Evolutionary conservation across 2,329 filamentous ascomycete species (phyloP), one percentile per base, ranked within the genome.

Genomic region (Aureobasidium melanogenum): DNA sequence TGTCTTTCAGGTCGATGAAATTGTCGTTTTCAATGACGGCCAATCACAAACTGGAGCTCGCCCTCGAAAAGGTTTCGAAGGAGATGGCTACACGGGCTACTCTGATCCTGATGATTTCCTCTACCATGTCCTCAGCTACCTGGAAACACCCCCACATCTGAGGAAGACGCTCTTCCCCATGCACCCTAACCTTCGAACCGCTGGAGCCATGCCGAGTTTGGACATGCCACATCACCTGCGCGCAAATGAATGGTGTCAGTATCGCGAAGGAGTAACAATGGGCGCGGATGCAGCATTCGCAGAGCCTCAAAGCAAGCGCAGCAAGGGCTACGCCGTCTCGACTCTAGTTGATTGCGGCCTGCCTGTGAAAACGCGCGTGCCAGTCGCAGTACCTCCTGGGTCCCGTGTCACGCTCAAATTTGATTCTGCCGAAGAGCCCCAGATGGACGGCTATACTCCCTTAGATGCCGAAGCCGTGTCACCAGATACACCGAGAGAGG

Each of bases 181-280:
- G 64, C 90, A 95, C 69, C 85, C 88, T 10, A 92, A 95, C 70
- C 79, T 95, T 44, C 80, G 84, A 41, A 84, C 84, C 14, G 89
- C 88, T 41, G 89, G 89, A 8, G 80, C 86, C 41, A 76, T 95
- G 30, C 88, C 88, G 0, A 89, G 84, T 68, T 77, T 95, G 61
- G 91, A 95, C 71, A 90, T 94, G 81, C 91, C 91, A 17, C 89
- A 93, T 71, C 91, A 96, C 73, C 80, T 91, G 9, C 82, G 88
- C 64, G 81, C 82, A 15, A 83, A 87, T 59, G 89, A 95, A 69
- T 91, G 87, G 85, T 85, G 90, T 65, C 82, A 83, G 17, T 96
- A 89, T 70, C 84, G 89, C 24, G 91, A 95, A 70, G 91, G 89
- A 5, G 84, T 93, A 28, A 85, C 87, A 0, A 68, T 86, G 10